Evolutionary conservation across 345 rosid genomes (phyloP), one percentile per base, ranked within the genome.

Genomic region (Sisymbrium altissimum): DNA sequence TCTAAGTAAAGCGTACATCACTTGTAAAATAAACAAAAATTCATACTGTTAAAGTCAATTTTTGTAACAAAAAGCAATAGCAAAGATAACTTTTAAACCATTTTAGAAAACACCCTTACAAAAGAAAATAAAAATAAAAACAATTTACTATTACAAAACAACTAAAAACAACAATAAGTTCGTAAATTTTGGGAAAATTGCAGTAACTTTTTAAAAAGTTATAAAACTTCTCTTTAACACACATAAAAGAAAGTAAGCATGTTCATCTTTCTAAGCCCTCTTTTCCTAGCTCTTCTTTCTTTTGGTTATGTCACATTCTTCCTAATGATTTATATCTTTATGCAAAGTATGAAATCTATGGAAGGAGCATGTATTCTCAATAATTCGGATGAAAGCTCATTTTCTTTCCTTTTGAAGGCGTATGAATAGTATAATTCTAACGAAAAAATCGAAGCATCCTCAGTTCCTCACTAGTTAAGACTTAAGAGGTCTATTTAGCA

Each of bases 11-110:
- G 60, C 56, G 61, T n/a, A 66, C 49, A 57, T 67, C 78, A 66
- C 62, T 58, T 74, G 61, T 59, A 27, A 40, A 58, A 58, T 27
- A 66, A 48, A 66, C 6, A 58, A 58, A 13, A 27, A 9, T 1
- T 29, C 29, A 30, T 19, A 74, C 73, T 66, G 73, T 74, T 74
- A 66, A 74, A 66, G 78, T 74, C 67, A 74, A 66, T 66, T 64
- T 57, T 12, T 58, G 41, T 36, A 48, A 66, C 72, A 74, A 66
- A 52, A 74, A 49, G 78, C 73, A 39, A 48, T 59, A 29, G 45
- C 73, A 58, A 67, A 74, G 68, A 59, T 25, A 66, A 67, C 62
- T 66, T 67, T 74, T 66, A 59, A 49, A 39, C 67, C 53, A 67
- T 67, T 74, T 58, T 50, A 74, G 12, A 74, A 72, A 57, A 67